Conservation (phyloP, 352 stramenopile genomes). For the Phytopythium chamaehyphon region DNA sequence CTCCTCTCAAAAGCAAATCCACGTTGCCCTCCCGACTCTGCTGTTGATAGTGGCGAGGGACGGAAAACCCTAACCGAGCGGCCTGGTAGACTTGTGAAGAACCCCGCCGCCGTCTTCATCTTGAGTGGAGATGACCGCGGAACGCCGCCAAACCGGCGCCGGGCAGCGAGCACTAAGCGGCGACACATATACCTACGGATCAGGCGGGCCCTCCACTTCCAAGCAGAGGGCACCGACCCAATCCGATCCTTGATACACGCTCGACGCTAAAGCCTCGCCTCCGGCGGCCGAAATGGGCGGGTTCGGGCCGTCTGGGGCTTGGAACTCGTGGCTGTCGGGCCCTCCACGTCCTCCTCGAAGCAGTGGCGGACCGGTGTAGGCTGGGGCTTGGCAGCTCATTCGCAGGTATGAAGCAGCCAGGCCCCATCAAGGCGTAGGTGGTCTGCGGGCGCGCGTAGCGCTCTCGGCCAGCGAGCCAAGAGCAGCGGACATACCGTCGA, state of each 20-base stretch:
- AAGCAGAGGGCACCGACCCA: too few relatives aligned
- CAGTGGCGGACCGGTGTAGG: too few relatives aligned
- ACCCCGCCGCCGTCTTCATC: background rate
- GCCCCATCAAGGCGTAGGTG: constrained; percentile 10
- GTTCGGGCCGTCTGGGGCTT: background rate
- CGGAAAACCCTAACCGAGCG: too few relatives aligned
- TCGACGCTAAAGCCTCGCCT: constrained; percentile 40
- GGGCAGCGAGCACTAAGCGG: constrained; percentile 40
- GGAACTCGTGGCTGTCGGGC: too few relatives aligned
- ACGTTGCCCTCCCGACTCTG: too few relatives aligned
- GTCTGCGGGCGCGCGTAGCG: constrained; percentile 1
- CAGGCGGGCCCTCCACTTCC: constrained; percentile 13
- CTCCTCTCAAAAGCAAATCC: too few relatives aligned
- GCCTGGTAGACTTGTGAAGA: too few relatives aligned
- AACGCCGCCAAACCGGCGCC: constrained; percentile 7
- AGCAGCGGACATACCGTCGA: constrained; percentile 57
- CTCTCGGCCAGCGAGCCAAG: background rate
- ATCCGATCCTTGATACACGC: constrained; percentile 89
- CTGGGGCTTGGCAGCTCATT: too few relatives aligned
- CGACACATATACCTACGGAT: constrained; percentile 89
- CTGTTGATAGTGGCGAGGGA: too few relatives aligned
- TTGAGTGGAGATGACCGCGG: background rate
- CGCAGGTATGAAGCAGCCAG: too few relatives aligned
- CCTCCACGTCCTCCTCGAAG: too few relatives aligned
- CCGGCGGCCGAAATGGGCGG: constrained; percentile 19